A percentile compares a stretch with the other conserved stretches of the same genome.
phyloP scores from a whole-genome alignment of 352 stramenopile species.

The Proteromonas lacertae region DNA sequence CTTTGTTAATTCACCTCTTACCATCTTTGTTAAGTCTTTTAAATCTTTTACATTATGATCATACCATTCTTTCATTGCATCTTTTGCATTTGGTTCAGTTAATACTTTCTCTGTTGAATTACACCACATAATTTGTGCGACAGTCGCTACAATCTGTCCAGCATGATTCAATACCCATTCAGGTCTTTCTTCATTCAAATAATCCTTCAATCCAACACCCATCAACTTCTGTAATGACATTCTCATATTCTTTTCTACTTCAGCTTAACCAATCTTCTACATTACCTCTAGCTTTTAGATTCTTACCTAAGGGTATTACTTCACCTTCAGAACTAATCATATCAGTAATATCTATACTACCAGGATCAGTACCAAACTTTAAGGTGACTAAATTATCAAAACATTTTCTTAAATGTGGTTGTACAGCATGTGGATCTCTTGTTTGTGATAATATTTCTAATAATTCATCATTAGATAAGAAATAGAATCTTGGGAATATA shows the following conservation, averaged over 20 bases:
- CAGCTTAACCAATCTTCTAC: conserved; percentile 38
- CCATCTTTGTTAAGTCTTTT: conserved; percentile 55
- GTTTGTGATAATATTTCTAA: conserved; percentile 66
- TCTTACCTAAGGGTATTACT: conserved; percentile 39
- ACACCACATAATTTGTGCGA: conserved; percentile 62
- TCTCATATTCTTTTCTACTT: conserved; percentile 50
- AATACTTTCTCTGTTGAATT: conserved; percentile 41
- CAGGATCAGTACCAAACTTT: conserved; percentile 12
- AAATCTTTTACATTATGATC: conserved; percentile 21
- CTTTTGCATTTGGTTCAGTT: conserved; percentile 4
- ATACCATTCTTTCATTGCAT: conserved; percentile 9
- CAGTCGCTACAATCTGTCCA: conserved; percentile 55
- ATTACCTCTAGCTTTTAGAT: conserved; percentile 39
- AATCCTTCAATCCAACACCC: conserved; percentile 50
- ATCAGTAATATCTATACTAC: conserved; percentile 44
- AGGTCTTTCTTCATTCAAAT: conserved; percentile 29
- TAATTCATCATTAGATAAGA: conserved; percentile 43
- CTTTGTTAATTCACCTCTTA: conserved; percentile 37
- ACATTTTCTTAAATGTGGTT: conserved; percentile 53
- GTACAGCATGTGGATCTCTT: conserved; percentile 62
- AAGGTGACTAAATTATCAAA: conserved; percentile 36
- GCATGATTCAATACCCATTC: conserved; percentile 51
- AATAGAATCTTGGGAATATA: conserved; percentile 49
- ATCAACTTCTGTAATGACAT: conserved; percentile 50
- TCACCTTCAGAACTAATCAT: conserved; percentile 61